phyloP scores from a whole-genome alignment of 1,284 basidiomycete species.

The Garcileccinum viscosum region DNA sequence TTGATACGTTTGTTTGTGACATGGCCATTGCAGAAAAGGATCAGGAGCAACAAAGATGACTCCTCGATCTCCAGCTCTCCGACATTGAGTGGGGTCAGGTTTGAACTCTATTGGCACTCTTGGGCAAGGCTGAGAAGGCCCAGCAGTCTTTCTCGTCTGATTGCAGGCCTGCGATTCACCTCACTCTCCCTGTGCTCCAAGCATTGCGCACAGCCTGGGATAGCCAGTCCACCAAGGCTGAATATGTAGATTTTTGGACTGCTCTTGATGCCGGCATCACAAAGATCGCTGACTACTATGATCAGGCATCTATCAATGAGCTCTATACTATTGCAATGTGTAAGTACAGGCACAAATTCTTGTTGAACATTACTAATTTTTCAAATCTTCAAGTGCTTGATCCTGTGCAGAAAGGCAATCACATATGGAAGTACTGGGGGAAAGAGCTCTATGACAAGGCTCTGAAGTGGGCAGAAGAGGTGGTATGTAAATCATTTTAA shows the following conservation, averaged over 20 bases:
- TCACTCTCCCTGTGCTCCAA: neutral
- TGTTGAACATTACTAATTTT: neutral
- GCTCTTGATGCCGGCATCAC: neutral
- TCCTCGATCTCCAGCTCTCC: too few species aligned
- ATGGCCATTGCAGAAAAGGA: too few species aligned
- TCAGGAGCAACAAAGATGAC: too few species aligned
- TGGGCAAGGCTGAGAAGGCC: neutral
- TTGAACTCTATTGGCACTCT: neutral
- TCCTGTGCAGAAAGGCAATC: too few species aligned
- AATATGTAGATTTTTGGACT: neutral
- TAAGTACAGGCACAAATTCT: neutral
- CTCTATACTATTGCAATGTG: too few species aligned
- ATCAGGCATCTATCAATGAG: neutral
- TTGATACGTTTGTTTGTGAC: too few species aligned
- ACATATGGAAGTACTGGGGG: too few species aligned
- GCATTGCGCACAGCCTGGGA: neutral
- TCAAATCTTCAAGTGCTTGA: neutral
- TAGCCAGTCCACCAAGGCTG: neutral
- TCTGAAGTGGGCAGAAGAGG: too few species aligned
- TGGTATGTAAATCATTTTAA: neutral
- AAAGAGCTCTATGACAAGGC: too few species aligned
- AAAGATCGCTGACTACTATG: neutral
- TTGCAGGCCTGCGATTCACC: neutral
- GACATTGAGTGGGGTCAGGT: neutral
- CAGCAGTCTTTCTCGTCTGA: neutral